Evolutionary conservation across 495 filamentous ascomycete species (phyloP), one percentile per base, ranked within the genome.

Genomic region (Bombardia bombarda): DNA sequence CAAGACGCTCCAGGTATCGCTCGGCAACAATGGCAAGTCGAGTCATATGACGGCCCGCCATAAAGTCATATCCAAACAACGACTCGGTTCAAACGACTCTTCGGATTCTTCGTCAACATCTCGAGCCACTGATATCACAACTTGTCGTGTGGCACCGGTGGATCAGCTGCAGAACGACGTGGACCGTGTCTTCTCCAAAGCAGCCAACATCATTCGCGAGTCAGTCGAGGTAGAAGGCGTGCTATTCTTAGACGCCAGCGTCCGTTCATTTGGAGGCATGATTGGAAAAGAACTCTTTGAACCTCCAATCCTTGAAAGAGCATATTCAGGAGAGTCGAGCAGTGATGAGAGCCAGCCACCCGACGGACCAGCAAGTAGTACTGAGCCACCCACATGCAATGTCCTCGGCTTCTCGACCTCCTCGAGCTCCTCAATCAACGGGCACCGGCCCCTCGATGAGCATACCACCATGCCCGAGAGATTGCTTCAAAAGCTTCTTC

Each of bases 201-300:
- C 73, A 16, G 58, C 66, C 25, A 69, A 68, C 34, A 57, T 77
- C 20, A 66, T 75, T 31, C 61, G 73, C 18, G 68, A 77, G 44
- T 65, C 71, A 1, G 65, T 76, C 24, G 67, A 67, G 9, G 66
- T 67, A 0, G 73, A 76, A n/a, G 76, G 74, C 0, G 67, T 70
- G 1, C 40, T 73, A 2, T 78, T 73, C 38, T 51, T 73, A 7
- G 73, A 78, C 54, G 72, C 73, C 0, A 63, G 62, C 18, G 46
- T 65, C 3, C 57, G 55, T 7, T 49, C 47, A 0, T 59, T 52
- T 40, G 50, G 53, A 13, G 50, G 34, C 3, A 19, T 46, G 9
- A 40, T 51, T 10, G 46, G 47, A 21, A 38, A 45, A 10, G 23
- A 35, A 17, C 12, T 41, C 13, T 37, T 31, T 12, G 25, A 42